Evolutionary conservation across 2,329 filamentous ascomycete genomes (phyloP).

Genomic region (Arthrobotrys iridis): DNA sequence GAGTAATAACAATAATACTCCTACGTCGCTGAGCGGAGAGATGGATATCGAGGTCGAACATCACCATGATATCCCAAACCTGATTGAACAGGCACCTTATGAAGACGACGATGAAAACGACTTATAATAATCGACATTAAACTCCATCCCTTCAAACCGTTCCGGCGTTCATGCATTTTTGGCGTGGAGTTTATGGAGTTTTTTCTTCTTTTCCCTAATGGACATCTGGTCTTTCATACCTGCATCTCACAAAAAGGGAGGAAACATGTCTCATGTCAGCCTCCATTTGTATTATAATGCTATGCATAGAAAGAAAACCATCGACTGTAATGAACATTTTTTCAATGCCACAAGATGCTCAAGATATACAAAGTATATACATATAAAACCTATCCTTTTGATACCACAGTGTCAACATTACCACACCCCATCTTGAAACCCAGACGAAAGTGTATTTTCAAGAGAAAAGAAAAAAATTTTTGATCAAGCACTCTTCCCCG

Average conservation of each 20-base stretch:
- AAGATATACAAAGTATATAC: conserved; percentile 12
- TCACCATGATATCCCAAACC: background rate
- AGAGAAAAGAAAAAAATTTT: background rate
- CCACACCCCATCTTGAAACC: too few relatives aligned
- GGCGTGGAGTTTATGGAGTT: conserved; percentile 32
- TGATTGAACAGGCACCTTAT: conserved; percentile 12
- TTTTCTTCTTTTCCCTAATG: background rate
- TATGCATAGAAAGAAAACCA: background rate
- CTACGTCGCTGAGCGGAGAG: background rate
- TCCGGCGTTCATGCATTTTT: background rate
- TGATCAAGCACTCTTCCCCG: conserved; percentile 58
- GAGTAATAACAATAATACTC: background rate
- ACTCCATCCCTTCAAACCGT: background rate
- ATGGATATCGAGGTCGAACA: conserved; percentile 29
- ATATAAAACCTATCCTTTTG: background rate
- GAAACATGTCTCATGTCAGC: too few relatives aligned
- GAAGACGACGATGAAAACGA: conserved; percentile 28
- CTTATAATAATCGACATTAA: background rate
- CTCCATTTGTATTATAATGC: background rate
- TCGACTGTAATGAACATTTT: background rate
- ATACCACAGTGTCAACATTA: too few relatives aligned
- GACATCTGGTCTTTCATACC: too few relatives aligned
- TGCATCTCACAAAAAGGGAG: conserved; percentile 23
- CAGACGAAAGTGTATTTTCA: too few relatives aligned
- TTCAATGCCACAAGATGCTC: background rate